Base-by-base conservation (phyloP, 2,329 filamentous ascomycete species). In the Sporothrix euskadiensis region DNA sequence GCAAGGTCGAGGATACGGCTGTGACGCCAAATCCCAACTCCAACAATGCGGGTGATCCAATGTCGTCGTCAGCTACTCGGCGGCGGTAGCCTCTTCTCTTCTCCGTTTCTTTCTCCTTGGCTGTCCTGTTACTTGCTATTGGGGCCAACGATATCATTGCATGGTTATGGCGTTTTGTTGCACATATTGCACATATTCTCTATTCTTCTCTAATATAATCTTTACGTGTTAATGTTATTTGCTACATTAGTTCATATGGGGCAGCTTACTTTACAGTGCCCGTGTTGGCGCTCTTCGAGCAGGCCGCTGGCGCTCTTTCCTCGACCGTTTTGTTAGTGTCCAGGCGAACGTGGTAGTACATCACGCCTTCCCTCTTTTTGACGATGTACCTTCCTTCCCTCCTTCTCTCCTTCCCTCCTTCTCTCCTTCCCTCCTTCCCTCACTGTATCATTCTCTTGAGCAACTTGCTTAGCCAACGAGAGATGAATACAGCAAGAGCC, bases 1-100 rank as follows among this genome's bases (percentile, higher is more conserved):
- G 76, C 57, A 76, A 75, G 8, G 75, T 77, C 35, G 75, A 76
- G 44, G 74, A 75, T 71, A 73, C 75, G 1, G 54, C 71, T 19
- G 47, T 74, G 9, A 73, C 66, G 19, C 54, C 52, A 0, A 65
- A 70, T 19, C 52, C 59, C 5, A 73, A 69, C 66, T 66, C 49
- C 12, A 73, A 61, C 66, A 71, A 57, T n/a, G 65, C 49, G 10
- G 14, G 39, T 2, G 73, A 74, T 44, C 57, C 65, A 8, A 57
- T 74, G 59, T 71, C 73, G 30, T 74, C 71, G 19, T 73, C 71
- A n/a, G 73, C 71, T 3, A 47, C 56, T 4, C 49, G 71, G 26
- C n/a, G 71, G 71, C 47, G 26, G 39, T 14, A 22, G 39, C 30
- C 10, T 32, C 44, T 10, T 4, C 26, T 26, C 26, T 26, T 4